Base-by-base conservation (phyloP, 176 grass and related monocot genomes). In the Zoysia pacifica region DNA sequence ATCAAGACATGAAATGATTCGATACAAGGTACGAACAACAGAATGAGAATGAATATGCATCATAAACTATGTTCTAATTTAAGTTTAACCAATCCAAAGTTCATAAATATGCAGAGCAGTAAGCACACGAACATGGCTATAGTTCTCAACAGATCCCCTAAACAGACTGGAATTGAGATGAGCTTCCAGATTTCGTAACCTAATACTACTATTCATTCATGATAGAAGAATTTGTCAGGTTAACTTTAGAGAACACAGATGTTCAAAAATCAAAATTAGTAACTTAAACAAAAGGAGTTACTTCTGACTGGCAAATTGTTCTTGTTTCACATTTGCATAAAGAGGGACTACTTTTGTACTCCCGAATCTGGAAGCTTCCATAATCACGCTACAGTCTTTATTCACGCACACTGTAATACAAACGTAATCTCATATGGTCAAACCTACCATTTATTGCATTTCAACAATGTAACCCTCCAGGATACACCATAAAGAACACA, bases 211-310 rank as follows among this genome's bases (percentile, higher is more conserved):
- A 39, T 56, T 35, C 28, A 82, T 70, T 19, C 58, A 77, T 45
- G 45, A 38, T 19, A 13, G 48, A 51, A 44, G 1, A 70, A 70
- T 39, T 75, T 40, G 28, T 49, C 3, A 75, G 56, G 2, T 16
- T 80, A 51, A 7, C 49, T 74, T 60, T 67, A 12, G 9, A n/a
- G 70, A 70, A 28, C 28, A 37, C 11, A 11, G 4, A 45, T 48
- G 65, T 72, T 19, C 45, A 81, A 35, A 19, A 71, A 38, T 15
- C 48, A 55, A 55, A 87, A 65, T 58, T 72, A 7, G n/a, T 36
- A 3, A 9, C 2, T 78, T 43, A 82, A 55, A 78, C 2, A 58
- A 64, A 76, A 7, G 15, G 65, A 49, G 60, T 16, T 60, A 79
- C 12, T 56, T 66, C 41, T 42, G 18, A 12, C 0, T 35, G 5